A percentile compares a stretch with the other conserved stretches of the same genome.
Conservation (phyloP, 2,329 filamentous ascomycete species). For the Helotiales sp. region DNA sequence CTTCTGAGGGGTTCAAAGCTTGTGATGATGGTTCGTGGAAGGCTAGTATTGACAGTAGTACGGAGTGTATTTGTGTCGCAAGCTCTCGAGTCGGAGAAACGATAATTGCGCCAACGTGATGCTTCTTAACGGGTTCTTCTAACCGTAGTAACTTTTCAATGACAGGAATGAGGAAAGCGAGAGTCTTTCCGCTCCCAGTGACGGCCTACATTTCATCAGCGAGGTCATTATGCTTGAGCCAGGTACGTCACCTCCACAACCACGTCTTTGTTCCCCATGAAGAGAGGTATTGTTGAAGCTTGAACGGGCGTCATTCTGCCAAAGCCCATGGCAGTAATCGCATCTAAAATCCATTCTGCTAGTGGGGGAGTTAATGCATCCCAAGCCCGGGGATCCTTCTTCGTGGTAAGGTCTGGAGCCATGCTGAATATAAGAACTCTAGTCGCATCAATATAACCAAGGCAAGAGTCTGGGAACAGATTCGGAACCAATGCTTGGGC, state of each 20-base stretch:
- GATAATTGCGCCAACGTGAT: conserved; percentile 88
- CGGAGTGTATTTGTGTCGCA: conserved; percentile 84
- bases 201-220: conserved; percentile 59
- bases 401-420: conserved; percentile 31
- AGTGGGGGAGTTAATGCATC: conserved; percentile 68
- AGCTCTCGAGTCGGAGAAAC: conserved; percentile 93
- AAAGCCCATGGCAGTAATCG: conserved; percentile 82
- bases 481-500: too few relatives aligned
- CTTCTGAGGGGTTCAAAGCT: conserved; percentile 53
- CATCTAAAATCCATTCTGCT: conserved; percentile 83
- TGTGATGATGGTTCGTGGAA: conserved; percentile 83
- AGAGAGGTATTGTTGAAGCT: conserved; percentile 84
- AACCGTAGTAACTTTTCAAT: conserved; percentile 78
- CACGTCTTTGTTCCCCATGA: conserved; percentile 87
- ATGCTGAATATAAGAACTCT: conserved; percentile 14
- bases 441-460: not conserved
- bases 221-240: not conserved
- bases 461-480: too few relatives aligned
- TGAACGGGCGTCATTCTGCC: conserved; percentile 91
- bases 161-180: conserved; percentile 81
- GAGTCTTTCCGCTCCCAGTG: conserved; percentile 87
- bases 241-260: conserved; percentile 68
- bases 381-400: conserved; percentile 59
- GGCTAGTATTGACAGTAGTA: conserved; percentile 72
- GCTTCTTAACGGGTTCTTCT: conserved; percentile 81